These are phyloP conservation scores for Fistulinella cinereoalba DNA, from an alignment of 1,284 basidiomycete genomes.

Conservation along the genomic window DNA sequence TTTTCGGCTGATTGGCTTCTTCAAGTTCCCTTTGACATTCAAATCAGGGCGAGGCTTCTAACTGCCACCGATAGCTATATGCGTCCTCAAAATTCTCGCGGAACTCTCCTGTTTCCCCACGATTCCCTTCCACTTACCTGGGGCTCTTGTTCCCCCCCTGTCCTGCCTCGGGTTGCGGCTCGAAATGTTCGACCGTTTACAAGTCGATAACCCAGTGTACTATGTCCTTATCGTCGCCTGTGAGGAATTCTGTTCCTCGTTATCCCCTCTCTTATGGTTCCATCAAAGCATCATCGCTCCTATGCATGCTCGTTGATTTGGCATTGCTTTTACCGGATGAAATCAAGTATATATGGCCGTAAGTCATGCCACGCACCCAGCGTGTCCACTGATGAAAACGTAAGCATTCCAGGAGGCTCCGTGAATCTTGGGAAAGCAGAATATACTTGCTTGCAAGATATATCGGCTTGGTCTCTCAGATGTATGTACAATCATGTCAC, in stretches of 20 bases:
- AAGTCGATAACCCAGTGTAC: neutral
- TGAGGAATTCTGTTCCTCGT: neutral
- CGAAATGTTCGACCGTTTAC: neutral
- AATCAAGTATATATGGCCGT: conserved; percentile 19
- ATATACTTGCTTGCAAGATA: conserved; percentile 1
- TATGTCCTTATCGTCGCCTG: neutral
- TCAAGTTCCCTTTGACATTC: no score
- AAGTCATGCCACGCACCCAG: neutral
- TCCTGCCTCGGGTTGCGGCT: neutral
- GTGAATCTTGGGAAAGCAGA: conserved; percentile 1
- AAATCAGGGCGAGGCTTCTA: no score
- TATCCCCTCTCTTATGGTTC: neutral
- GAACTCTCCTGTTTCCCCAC: neutral
- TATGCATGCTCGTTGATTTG: conserved; percentile 17
- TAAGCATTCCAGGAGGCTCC: conserved; percentile 6
- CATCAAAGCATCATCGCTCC: conserved; percentile 6
- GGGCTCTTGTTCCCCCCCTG: no score
- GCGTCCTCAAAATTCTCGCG: neutral
- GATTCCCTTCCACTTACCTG: neutral
- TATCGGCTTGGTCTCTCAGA: conserved; percentile 15
- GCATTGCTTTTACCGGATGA: conserved; percentile 16
- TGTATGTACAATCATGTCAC: conserved; percentile 17
- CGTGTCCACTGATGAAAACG: neutral
- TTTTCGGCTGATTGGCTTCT: neutral
- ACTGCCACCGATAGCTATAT: neutral